Evolutionary conservation across 2,329 filamentous ascomycete genomes (phyloP), one percentile per base, ranked within the genome.

Genomic region (Alternaria hordeiaustralica): DNA sequence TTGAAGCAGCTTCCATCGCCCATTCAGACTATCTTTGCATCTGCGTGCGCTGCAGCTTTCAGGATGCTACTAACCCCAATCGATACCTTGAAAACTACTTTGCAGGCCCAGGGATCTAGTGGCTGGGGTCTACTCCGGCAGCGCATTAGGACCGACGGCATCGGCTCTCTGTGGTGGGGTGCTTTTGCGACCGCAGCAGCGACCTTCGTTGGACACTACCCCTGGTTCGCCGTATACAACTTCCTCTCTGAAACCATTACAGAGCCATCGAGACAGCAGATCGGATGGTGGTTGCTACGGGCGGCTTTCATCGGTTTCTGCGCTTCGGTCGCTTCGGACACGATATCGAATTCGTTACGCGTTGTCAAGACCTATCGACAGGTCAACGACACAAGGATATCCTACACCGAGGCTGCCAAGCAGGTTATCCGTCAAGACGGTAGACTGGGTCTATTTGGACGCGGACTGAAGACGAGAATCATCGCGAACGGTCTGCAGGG

Each of bases 321-420:
- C 53, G 74, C 74, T 4, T 76, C 74, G 1, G 62, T 76, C 2
- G 68, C 66, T 3, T 76, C 74, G 7, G 74, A 75, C 30, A 71
- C 74, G 0, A 71, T 76, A 12, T 75, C 72, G 0, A 76, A 76
- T 18, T 76, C 74, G 6, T 54, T 76, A 13, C 60, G 74, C 1
- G 73, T 76, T 3, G 67, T 76, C 4, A 76, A 76, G 54, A 76
- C 74, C 3, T 76, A 76, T 53, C 69, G 74, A 13, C 74, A 76
- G 23, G 74, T 76, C 13, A 74, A 76, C 11, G 73, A 75, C 13
- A 72, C 68, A 3, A 69, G 64, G 9, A 64, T 76, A 0, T 75
- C 74, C 3, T 76, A 76, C 8, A 61, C 69, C 0, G 74, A 74
- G 49, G 74, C 74, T 33, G 74, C 73, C 3, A 69, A 64, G 20